phyloP scores from a whole-genome alignment of 2,329 filamentous ascomycete genomes.

The Trichoderma cornu-damae region DNA sequence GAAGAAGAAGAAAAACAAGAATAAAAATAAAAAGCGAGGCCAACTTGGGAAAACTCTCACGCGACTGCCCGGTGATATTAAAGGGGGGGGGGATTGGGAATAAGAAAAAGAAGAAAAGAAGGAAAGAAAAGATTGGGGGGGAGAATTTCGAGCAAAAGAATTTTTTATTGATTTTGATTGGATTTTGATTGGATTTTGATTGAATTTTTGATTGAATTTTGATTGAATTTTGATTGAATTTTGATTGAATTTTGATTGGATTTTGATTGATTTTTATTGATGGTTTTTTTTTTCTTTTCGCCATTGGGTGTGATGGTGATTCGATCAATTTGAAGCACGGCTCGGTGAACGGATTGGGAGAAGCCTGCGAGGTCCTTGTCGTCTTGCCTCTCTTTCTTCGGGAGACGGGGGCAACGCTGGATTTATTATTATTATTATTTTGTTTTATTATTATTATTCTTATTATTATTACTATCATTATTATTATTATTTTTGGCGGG shows the following conservation, averaged over 20 bases:
- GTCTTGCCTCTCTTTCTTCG: neutral
- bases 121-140: too few relatives aligned
- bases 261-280: too few relatives aligned
- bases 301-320: neutral
- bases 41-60: constrained; percentile 6
- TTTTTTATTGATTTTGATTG: too few relatives aligned
- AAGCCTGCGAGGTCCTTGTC: neutral
- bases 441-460: neutral
- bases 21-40: neutral
- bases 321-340: neutral
- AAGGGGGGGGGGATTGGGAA: neutral
- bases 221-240: too few relatives aligned
- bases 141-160: neutral
- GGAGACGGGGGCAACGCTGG: too few relatives aligned
- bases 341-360: constrained; percentile 13
- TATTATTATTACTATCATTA: too few relatives aligned
- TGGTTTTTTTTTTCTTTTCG: too few relatives aligned
- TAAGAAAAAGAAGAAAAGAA: neutral
- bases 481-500: too few relatives aligned
- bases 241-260: too few relatives aligned
- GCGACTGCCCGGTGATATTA: constrained; percentile 13
- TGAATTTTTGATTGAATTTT: neutral
- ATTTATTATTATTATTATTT: too few relatives aligned
- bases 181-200: too few relatives aligned
- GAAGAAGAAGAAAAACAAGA: neutral